phyloP scores from a whole-genome alignment of 768 basidiomycete species.

The Boletus rubropictus region DNA sequence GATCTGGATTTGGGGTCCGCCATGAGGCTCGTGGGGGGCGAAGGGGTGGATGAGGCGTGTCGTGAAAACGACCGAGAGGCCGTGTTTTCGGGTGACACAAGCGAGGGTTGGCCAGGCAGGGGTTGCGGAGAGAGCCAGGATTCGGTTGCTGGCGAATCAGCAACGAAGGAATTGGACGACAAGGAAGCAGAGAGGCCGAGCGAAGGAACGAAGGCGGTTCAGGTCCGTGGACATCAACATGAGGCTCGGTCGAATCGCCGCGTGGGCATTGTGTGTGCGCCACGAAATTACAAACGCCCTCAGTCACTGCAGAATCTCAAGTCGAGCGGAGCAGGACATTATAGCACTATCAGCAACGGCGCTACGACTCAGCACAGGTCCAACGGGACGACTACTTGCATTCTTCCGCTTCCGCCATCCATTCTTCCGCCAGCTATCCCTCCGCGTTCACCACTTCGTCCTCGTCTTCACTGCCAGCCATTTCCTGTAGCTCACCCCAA shows the following conservation, averaged over 20 bases:
- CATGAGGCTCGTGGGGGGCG: constrained; percentile 24
- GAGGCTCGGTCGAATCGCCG: constrained; percentile 39
- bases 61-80: constrained; percentile 14
- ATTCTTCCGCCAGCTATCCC: constrained; percentile 23
- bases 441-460: constrained; percentile 30
- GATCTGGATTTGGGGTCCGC: constrained; percentile 18
- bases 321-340: constrained; percentile 9
- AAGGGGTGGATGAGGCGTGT: constrained; percentile 23
- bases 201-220: constrained; percentile 17
- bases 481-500: constrained; percentile 11
- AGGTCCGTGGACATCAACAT: constrained; percentile 20
- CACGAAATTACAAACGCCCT: constrained; percentile 32
- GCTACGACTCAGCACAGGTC: constrained; percentile 3
- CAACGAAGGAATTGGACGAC: not conserved
- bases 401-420: constrained; percentile 16
- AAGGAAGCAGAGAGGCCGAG: not conserved
- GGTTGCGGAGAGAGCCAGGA: not conserved
- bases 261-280: constrained; percentile 38
- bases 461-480: constrained; percentile 17
- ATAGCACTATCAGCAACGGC: constrained; percentile 11
- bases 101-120: constrained; percentile 11
- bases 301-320: constrained; percentile 28
- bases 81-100: constrained; percentile 19
- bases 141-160: constrained; percentile 6
- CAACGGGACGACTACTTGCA: constrained; percentile 4